Evolutionary conservation across 2,329 filamentous ascomycete genomes (phyloP).

Genomic region (Talaromyces sp.): DNA sequence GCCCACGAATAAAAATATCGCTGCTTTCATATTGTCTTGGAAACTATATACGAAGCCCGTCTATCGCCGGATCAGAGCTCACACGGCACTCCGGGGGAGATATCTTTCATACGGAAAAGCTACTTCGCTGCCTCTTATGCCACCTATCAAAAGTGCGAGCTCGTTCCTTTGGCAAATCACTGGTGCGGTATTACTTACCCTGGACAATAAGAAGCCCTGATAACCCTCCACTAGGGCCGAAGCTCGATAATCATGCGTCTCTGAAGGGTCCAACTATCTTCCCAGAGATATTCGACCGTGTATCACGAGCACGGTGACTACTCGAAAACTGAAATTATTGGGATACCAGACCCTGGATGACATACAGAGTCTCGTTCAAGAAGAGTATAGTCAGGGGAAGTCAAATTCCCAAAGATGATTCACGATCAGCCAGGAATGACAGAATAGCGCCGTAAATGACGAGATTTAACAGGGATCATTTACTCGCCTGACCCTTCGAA

Average conservation of each 20-base stretch:
- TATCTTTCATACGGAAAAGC: not conserved
- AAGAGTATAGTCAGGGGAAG: not conserved
- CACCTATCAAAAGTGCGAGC: not conserved
- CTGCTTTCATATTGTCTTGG: too few species aligned
- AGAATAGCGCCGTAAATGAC: not conserved
- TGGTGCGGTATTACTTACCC: not conserved
- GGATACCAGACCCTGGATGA: not conserved
- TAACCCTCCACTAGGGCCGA: not conserved
- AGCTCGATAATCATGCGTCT: not conserved
- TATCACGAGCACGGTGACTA: not conserved
- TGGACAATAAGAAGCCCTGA: not conserved
- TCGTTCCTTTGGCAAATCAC: not conserved
- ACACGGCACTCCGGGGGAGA: not conserved
- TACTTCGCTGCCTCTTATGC: not conserved
- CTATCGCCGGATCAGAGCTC: too few species aligned
- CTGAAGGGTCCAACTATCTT: not conserved
- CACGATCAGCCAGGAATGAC: not conserved
- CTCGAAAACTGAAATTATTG: not conserved
- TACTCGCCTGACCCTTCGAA: too few species aligned
- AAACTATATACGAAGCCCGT: too few species aligned
- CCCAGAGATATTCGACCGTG: not conserved
- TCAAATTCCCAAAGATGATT: not conserved
- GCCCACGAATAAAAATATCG: too few species aligned
- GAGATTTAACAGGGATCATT: not conserved
- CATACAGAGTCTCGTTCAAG: not conserved